Evolutionary conservation across 805 yeast genomes (phyloP).

Genomic region (Candida golubevii): DNA sequence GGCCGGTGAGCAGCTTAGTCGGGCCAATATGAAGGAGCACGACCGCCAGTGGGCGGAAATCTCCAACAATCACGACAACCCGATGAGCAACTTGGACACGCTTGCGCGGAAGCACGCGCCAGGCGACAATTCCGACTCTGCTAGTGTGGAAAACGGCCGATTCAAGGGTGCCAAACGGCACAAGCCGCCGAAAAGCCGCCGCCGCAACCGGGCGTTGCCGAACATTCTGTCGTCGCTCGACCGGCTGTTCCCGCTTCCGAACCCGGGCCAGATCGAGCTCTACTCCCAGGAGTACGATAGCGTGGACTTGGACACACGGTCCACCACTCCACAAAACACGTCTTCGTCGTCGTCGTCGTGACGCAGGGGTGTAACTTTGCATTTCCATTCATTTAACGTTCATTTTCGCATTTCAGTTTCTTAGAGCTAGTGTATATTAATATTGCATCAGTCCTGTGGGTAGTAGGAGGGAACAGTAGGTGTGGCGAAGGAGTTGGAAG

Average conservation of each 20-base stretch:
- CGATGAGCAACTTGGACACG: not conserved
- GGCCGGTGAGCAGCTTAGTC: slow-evolving; percentile 13
- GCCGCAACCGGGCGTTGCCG: slow-evolving; percentile 7
- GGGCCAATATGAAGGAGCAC: slow-evolving; percentile 19
- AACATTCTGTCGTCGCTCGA: slow-evolving; percentile 12
- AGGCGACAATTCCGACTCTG: not conserved
- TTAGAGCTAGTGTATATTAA: no score
- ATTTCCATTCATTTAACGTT: no score
- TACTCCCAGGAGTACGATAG: slow-evolving; percentile 14
- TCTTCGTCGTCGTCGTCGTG: no score
- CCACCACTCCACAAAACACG: slow-evolving; percentile 7
- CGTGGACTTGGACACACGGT: slow-evolving; percentile 14
- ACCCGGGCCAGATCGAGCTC: slow-evolving; percentile 16
- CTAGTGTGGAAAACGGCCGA: not conserved
- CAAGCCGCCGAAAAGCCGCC: not conserved
- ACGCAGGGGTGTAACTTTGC: no score
- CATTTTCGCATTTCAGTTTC: no score
- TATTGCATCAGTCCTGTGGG: no score
- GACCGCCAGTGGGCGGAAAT: slow-evolving; percentile 15
- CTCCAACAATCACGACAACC: not conserved
- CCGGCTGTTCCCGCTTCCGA: slow-evolving; percentile 18
- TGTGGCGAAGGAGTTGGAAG: no score
- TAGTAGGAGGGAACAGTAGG: no score
- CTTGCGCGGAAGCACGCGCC: not conserved
- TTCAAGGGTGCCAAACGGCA: not conserved